Conservation (phyloP, 2,329 filamentous ascomycete species). For the Nemania serpens region DNA sequence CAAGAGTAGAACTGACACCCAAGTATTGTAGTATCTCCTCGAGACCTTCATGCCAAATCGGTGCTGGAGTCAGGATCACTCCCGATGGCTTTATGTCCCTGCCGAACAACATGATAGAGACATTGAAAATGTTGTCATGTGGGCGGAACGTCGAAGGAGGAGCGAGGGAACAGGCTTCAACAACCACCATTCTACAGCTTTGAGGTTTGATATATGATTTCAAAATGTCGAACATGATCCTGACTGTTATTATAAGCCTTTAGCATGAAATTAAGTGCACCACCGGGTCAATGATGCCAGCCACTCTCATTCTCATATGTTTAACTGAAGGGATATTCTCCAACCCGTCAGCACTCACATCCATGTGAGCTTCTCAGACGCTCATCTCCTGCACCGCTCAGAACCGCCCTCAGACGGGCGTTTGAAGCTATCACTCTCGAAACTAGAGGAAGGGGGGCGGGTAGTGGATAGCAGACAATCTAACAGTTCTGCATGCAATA, state of each 20-base stretch:
- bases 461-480: too few relatives aligned
- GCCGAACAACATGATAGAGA: slow-evolving; percentile 47
- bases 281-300: background rate
- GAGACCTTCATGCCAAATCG: slow-evolving; percentile 62
- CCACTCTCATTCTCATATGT: too few relatives aligned
- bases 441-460: too few relatives aligned
- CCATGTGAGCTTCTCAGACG: too few relatives aligned
- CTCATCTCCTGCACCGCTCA: too few relatives aligned
- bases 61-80: slow-evolving; percentile 53
- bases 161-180: background rate
- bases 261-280: background rate
- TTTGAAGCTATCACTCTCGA: too few relatives aligned
- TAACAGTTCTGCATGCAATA: too few relatives aligned
- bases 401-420: too few relatives aligned
- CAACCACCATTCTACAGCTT: background rate
- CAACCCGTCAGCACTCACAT: too few relatives aligned
- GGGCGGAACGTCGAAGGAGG: slow-evolving; percentile 29
- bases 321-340: too few relatives aligned
- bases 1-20: background rate
- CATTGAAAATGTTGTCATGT: slow-evolving; percentile 40
- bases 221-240: too few relatives aligned
- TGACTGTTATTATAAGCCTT: background rate
- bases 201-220: background rate
- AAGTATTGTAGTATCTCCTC: slow-evolving; percentile 50
- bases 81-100: slow-evolving; percentile 55